Base-by-base conservation (phyloP, 805 yeast genomes). In the Limtongia smithiae region DNA sequence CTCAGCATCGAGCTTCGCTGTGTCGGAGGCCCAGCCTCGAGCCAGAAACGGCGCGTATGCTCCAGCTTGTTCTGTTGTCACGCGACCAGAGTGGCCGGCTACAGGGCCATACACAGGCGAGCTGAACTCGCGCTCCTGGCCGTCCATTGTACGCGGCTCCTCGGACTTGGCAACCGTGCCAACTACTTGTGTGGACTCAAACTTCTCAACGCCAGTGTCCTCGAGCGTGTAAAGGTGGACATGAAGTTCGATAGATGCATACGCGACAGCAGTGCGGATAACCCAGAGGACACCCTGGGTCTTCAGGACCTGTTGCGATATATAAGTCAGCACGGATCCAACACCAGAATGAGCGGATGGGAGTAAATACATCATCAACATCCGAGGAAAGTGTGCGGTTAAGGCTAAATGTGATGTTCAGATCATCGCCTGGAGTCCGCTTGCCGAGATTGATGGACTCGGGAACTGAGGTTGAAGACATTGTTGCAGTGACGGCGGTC, bases 101-200 rank as follows among this genome's bases (percentile, higher is more conserved):
- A 54, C 55, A 5, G 57, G 57, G 9, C 58, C 58, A 28, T 46
- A 54, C 44, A 54, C 58, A 4, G 55, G 15, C 25, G 52, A 39
- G 27, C 43, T 40, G 30, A 38, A 42, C 41, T 37, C 40, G 15
- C 53, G 51, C 17, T 15, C 39, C n/a, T 4, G 37, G 46, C 25
- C 20, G 41, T 54, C 58, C n/a, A 54, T 35, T 18, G 27, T 42
- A 11, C 57, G 56, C 2, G 24, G 27, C 39, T 53, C 57, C 7
- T 46, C 51, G n/a, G 55, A 50, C 21, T 30, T 46, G 31, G 37
- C 41, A n/a, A 49, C 50, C 27, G 47, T 55, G 25, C 56, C 47
- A 8, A 54, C 44, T n/a, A 44, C 24, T 39, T 54, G 58, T n/a
- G 27, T 46, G 18, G 47, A 25, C 37, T 51, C 52, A 33, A 36